Evolutionary conservation across 345 rosid species (phyloP).

Genomic region (Ricinus communis): DNA sequence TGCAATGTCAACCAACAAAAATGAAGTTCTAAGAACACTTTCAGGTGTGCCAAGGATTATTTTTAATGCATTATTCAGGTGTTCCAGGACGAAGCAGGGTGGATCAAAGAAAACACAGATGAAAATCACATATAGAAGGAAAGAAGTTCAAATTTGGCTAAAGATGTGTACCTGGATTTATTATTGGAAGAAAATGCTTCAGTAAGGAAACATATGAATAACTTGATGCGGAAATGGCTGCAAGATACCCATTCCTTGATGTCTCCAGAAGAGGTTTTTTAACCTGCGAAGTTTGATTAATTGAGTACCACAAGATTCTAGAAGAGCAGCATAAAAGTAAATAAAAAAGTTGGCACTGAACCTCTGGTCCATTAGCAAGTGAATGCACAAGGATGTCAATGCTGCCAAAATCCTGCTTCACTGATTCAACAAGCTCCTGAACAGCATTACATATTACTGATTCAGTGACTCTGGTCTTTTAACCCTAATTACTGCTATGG

Average conservation of each 20-base stretch:
- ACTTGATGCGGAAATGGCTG: constrained; percentile 92
- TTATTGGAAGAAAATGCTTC: constrained; percentile 83
- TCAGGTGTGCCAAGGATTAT: neutral
- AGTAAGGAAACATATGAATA: constrained; percentile 87
- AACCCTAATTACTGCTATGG: neutral
- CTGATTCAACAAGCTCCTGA: constrained; percentile 92
- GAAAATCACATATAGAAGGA: neutral
- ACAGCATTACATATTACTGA: constrained; percentile 41
- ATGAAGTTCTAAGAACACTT: neutral
- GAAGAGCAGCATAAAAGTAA: neutral
- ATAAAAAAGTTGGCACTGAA: constrained; percentile 35
- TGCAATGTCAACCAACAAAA: constrained; percentile 32
- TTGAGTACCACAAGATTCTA: neutral
- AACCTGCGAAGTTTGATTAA: constrained; percentile 46
- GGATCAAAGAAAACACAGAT: too few relatives aligned
- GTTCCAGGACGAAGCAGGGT: neutral
- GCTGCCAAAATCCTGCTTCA: constrained; percentile 81
- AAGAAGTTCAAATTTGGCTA: neutral
- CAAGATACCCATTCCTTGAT: constrained; percentile 90
- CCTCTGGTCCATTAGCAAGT: constrained; percentile 98
- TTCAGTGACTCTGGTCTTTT: neutral
- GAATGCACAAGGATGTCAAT: constrained; percentile 96
- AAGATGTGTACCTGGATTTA: constrained; percentile 74
- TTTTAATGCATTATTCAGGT: neutral
- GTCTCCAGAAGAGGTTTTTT: constrained; percentile 90